These are phyloP conservation scores for Balansia obtecta DNA, from an alignment of 2,329 filamentous ascomycete species.

Conservation along the genomic window DNA sequence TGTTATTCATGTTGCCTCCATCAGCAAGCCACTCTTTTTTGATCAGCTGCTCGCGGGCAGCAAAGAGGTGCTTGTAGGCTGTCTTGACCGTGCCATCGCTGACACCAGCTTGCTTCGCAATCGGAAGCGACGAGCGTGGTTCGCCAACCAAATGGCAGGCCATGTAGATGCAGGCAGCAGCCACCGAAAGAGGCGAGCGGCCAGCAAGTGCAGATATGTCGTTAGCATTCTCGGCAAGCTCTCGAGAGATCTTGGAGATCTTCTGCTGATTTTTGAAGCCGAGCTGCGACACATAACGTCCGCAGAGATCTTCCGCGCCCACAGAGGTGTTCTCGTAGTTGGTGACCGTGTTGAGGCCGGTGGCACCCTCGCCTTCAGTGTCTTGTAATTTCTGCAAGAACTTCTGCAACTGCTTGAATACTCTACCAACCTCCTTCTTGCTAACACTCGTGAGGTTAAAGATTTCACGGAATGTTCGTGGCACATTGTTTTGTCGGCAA, in stretches of 20 bases:
- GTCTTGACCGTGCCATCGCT: conserved; percentile 96
- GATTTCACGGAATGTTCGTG: conserved; percentile 88
- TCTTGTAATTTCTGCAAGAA: conserved; percentile 70
- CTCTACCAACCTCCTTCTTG: conserved; percentile 94
- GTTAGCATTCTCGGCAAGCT: conserved; percentile 66
- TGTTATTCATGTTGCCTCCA: conserved; percentile 57
- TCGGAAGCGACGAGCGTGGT: conserved; percentile 70
- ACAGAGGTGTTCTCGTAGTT: conserved; percentile 68
- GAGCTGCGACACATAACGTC: conserved; percentile 80
- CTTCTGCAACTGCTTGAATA: conserved; percentile 85
- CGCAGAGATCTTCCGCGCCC: conserved; percentile 71
- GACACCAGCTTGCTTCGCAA: conserved; percentile 72
- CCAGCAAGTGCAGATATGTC: conserved; percentile 74
- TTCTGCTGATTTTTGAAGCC: conserved; percentile 57
- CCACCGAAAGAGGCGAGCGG: conserved; percentile 85
- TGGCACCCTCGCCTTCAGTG: conserved; percentile 32
- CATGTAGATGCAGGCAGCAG: conserved; percentile 95
- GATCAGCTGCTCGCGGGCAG: conserved; percentile 60
- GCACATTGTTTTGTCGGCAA: conserved; percentile 76
- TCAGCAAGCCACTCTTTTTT: conserved; percentile 62
- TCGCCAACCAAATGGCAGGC: conserved; percentile 77
- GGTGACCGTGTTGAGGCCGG: conserved; percentile 43
- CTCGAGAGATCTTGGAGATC: conserved; percentile 68
- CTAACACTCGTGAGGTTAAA: conserved; percentile 84
- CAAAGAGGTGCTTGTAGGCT: conserved; percentile 81